Percentiles rank a stretch among this genome's conserved stretches.
Conservation (phyloP, 345 rosid species). For the Camelina sativa region DNA sequence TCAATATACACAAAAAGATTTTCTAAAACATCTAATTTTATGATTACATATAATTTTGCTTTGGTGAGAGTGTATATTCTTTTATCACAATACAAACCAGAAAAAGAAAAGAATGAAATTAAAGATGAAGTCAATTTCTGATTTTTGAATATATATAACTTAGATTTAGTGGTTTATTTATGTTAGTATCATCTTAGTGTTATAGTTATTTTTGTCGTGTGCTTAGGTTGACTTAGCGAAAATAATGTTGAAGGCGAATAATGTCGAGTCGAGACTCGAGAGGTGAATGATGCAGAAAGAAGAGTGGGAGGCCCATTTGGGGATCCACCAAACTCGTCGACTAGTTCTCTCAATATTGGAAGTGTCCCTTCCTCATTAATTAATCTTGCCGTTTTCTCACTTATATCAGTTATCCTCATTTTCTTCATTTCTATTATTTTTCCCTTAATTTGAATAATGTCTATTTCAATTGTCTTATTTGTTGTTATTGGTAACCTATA, state of each 20-base stretch:
- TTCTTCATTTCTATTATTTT: neutral
- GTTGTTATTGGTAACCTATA: slow-evolving; percentile 16
- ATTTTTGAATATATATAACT: neutral
- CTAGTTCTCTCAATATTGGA: slow-evolving; percentile 14
- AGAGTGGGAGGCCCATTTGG: slow-evolving; percentile 13
- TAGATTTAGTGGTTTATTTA: too few species aligned
- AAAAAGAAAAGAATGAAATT: too few species aligned
- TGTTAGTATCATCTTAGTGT: too few species aligned
- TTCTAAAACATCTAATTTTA: too few species aligned
- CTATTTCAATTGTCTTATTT: slow-evolving; percentile 29
- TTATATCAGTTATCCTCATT: slow-evolving; percentile 18
- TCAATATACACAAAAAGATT: too few species aligned
- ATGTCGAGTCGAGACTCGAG: too few species aligned
- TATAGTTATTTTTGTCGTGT: neutral
- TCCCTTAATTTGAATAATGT: slow-evolving; percentile 1
- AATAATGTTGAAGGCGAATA: neutral
- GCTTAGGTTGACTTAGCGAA: neutral
- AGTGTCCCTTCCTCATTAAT: slow-evolving; percentile 28
- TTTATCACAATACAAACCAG: neutral
- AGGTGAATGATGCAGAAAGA: neutral
- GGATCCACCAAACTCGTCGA: slow-evolving; percentile 37
- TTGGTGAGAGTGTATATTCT: too few species aligned
- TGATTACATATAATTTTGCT: neutral
- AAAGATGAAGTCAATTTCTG: neutral
- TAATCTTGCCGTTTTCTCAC: slow-evolving; percentile 24